Conservation (phyloP, 331 rosid genomes). For the Erythrophleum ivorense region DNA sequence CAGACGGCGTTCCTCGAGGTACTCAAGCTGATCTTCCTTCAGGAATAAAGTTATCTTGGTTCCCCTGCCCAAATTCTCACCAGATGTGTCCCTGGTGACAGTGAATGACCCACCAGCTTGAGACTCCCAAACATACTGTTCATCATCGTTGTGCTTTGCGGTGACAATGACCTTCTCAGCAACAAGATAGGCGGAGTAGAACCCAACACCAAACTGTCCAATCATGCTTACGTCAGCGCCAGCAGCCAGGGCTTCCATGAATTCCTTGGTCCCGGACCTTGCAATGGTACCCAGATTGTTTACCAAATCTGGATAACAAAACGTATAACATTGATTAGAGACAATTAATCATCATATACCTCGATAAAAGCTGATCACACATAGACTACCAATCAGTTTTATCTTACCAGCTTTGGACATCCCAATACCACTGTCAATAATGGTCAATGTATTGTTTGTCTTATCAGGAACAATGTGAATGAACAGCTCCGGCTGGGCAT, state of each 20-base stretch:
- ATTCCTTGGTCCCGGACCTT: slow-evolving; percentile 93
- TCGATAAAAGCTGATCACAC: background rate
- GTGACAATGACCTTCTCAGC: slow-evolving; percentile 88
- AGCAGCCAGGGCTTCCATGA: slow-evolving; percentile 92
- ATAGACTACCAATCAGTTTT: accelerated
- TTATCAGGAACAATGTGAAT: slow-evolving; percentile 90
- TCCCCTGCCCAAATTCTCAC: slow-evolving; percentile 82
- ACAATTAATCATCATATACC: background rate
- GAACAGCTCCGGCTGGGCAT: slow-evolving; percentile 80
- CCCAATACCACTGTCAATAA: slow-evolving; percentile 90
- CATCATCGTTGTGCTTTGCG: slow-evolving; percentile 84
- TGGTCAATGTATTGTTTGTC: slow-evolving; percentile 64
- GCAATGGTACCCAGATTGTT: slow-evolving; percentile 95
- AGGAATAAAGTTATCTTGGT: slow-evolving; percentile 74
- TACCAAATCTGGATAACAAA: slow-evolving; percentile 66
- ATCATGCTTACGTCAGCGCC: slow-evolving; percentile 98
- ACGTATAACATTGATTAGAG: background rate
- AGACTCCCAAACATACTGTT: slow-evolving; percentile 90
- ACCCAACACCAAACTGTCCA: slow-evolving; percentile 91
- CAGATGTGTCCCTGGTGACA: slow-evolving; percentile 79
- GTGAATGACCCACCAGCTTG: slow-evolving; percentile 97
- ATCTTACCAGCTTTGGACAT: slow-evolving; percentile 95
- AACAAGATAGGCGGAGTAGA: slow-evolving; percentile 86
- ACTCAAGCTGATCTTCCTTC: slow-evolving; percentile 92
- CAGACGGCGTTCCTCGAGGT: slow-evolving; percentile 82